Evolutionary conservation across 345 rosid species (phyloP).

Genomic region (Rhizophora mangle): DNA sequence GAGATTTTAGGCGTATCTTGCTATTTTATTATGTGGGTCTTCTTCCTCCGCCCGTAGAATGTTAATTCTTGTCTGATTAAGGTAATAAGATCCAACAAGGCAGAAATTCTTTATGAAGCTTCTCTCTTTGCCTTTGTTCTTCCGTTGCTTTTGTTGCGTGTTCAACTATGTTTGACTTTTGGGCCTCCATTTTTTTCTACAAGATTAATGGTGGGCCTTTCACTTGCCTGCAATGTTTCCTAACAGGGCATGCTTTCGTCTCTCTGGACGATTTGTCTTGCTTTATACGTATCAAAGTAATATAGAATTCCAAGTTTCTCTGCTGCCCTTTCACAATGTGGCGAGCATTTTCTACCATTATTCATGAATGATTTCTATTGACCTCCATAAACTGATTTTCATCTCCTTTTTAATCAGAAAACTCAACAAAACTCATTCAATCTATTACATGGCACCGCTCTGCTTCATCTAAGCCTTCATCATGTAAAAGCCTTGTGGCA

Average conservation of each 20-base stretch:
- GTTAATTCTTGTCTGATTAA: not conserved
- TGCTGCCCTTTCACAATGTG: not conserved
- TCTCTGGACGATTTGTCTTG: not conserved
- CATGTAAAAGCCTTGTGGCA: slow-evolving; percentile 66
- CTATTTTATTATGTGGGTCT: not conserved
- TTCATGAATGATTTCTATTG: not conserved
- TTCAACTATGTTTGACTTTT: not conserved
- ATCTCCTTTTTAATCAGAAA: slow-evolving; percentile 38
- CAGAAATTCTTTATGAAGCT: too few relatives aligned
- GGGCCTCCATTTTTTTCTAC: not conserved
- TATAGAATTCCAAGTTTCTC: not conserved
- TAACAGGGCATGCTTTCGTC: not conserved
- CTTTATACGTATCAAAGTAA: not conserved
- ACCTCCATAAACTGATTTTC: slow-evolving; percentile 2
- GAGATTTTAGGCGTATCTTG: not conserved
- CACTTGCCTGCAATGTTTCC: not conserved
- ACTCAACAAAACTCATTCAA: slow-evolving; percentile 53
- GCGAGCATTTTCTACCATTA: not conserved
- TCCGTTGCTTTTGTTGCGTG: not conserved
- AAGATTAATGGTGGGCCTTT: not conserved
- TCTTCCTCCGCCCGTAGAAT: not conserved
- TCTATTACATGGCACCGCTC: slow-evolving; percentile 63
- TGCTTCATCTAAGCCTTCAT: slow-evolving; percentile 43
- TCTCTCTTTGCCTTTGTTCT: not conserved
- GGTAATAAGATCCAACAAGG: too few relatives aligned